A percentile compares a stretch with the other conserved stretches of the same genome.
phyloP scores from a whole-genome alignment of 495 filamentous ascomycete species.

The Neohortaea acidophila region DNA sequence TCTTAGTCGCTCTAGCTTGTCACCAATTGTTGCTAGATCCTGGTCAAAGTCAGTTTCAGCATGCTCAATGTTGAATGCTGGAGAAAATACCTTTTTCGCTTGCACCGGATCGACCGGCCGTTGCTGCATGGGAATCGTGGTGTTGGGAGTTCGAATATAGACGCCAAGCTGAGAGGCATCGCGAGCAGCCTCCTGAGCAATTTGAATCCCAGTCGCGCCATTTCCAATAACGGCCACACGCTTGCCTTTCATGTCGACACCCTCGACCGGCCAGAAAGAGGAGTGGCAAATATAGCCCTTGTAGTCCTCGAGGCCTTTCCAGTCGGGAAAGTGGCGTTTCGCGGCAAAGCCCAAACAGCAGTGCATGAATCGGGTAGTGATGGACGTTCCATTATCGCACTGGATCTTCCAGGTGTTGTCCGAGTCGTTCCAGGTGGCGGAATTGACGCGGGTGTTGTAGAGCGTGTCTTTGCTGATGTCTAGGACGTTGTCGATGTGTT shows the following conservation, averaged over 20 bases:
- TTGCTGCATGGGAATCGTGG: slow-evolving; percentile 17
- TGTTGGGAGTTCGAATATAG: slow-evolving; percentile 30
- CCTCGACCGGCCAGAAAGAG: slow-evolving; percentile 40
- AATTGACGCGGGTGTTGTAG: slow-evolving; percentile 16
- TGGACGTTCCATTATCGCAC: slow-evolving; percentile 9
- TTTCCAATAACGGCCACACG: slow-evolving; percentile 43
- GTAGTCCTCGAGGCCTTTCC: slow-evolving; percentile 37
- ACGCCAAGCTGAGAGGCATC: slow-evolving; percentile 29
- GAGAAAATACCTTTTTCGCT: too few relatives aligned
- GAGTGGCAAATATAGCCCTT: slow-evolving; percentile 40
- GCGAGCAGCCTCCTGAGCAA: slow-evolving; percentile 31
- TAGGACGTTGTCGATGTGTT: slow-evolving; percentile 15
- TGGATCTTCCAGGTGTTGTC: slow-evolving; percentile 12
- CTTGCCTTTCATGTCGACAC: slow-evolving; percentile 36
- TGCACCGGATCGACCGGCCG: slow-evolving; percentile 11
- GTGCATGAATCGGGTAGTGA: slow-evolving; percentile 5
- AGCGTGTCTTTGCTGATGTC: slow-evolving; percentile 14
- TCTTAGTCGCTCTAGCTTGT: not conserved
- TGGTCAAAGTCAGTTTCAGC: slow-evolving; percentile 25
- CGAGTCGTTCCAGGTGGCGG: slow-evolving; percentile 12
- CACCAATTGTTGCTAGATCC: not conserved
- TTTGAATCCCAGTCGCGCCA: slow-evolving; percentile 34
- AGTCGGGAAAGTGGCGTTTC: slow-evolving; percentile 28
- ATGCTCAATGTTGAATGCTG: slow-evolving; percentile 10
- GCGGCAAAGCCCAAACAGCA: slow-evolving; percentile 9